phyloP scores from a whole-genome alignment of 768 basidiomycete genomes.

The Lactarius vividus region DNA sequence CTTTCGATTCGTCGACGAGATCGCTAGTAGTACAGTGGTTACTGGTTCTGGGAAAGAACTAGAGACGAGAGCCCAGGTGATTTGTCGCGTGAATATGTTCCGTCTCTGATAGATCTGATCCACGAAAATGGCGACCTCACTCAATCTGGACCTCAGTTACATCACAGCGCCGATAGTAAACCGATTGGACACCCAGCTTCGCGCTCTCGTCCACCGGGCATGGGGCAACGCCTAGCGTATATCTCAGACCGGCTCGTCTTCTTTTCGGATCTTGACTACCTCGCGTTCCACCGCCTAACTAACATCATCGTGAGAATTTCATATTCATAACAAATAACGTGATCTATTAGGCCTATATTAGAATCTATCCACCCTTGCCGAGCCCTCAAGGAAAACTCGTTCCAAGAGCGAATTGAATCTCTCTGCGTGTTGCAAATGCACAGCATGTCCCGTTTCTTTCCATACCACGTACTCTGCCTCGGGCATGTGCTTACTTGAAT shows the following conservation, averaged over 20 bases:
- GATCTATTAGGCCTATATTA: neutral
- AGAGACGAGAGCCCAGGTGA: neutral
- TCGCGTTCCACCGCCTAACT: slow-evolving; percentile 51
- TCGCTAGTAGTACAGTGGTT: neutral
- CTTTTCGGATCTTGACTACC: slow-evolving; percentile 65
- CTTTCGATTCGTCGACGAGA: neutral
- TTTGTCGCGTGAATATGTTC: neutral
- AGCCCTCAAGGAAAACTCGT: slow-evolving; percentile 43
- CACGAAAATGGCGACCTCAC: neutral
- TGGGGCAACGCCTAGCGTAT: slow-evolving; percentile 64
- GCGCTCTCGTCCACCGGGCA: slow-evolving; percentile 55
- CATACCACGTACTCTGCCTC: slow-evolving; percentile 55
- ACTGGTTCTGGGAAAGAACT: neutral
- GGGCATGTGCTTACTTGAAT: slow-evolving; percentile 56
- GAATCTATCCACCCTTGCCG: neutral
- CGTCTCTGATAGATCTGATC: too few species aligned
- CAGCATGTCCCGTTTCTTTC: slow-evolving; percentile 61
- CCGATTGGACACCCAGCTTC: slow-evolving; percentile 75
- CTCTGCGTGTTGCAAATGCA: slow-evolving; percentile 48
- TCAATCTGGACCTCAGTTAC: slow-evolving; percentile 32
- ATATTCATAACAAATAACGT: neutral
- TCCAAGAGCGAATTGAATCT: slow-evolving; percentile 59
- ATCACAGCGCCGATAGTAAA: slow-evolving; percentile 77
- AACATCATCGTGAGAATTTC: slow-evolving; percentile 23
- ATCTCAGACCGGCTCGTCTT: slow-evolving; percentile 59